Percentiles rank a stretch among this genome's conserved stretches.
Evolutionary conservation across 1,284 basidiomycete species (phyloP).

Genomic region (Gymnopus androsaceus): DNA sequence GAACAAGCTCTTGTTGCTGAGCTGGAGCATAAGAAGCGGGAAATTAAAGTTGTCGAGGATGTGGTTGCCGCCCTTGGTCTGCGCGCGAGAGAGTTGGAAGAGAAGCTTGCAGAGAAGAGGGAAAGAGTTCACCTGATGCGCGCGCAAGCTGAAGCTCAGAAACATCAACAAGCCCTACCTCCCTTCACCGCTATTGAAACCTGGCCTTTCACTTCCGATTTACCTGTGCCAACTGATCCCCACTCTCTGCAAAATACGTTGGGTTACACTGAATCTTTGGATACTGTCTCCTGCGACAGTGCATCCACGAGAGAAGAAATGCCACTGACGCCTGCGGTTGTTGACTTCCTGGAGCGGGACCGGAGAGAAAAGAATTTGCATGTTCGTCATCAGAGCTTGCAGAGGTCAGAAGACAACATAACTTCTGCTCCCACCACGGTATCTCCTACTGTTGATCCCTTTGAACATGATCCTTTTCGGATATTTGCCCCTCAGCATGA

Average conservation of each 20-base stretch:
- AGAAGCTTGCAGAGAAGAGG: slow-evolving; percentile 53
- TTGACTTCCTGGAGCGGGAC: slow-evolving; percentile 49
- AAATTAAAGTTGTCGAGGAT: slow-evolving; percentile 76
- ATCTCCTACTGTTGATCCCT: slow-evolving; percentile 28
- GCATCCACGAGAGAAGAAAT: slow-evolving; percentile 27
- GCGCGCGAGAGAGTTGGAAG: slow-evolving; percentile 63
- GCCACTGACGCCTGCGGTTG: slow-evolving; percentile 24
- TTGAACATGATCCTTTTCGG: slow-evolving; percentile 42
- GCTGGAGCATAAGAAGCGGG: slow-evolving; percentile 60
- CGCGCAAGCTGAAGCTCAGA: slow-evolving; percentile 51
- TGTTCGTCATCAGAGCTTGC: slow-evolving; percentile 20
- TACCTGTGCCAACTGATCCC: neutral
- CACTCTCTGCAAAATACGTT: slow-evolving; percentile 3
- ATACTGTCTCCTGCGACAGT: neutral
- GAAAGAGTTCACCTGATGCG: slow-evolving; percentile 51
- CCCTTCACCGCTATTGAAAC: neutral
- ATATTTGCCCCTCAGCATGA: slow-evolving; percentile 30
- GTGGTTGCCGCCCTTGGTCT: slow-evolving; percentile 53
- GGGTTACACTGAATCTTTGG: neutral
- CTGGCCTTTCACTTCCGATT: slow-evolving; percentile 13
- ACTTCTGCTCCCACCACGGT: slow-evolving; percentile 35
- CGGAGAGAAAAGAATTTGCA: slow-evolving; percentile 42
- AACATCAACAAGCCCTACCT: slow-evolving; percentile 36
- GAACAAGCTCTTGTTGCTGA: slow-evolving; percentile 54
- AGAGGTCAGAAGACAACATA: slow-evolving; percentile 20